These are phyloP conservation scores for Boletus subcaerulescens DNA, from an alignment of 768 basidiomycete genomes.

Conservation along the genomic window DNA sequence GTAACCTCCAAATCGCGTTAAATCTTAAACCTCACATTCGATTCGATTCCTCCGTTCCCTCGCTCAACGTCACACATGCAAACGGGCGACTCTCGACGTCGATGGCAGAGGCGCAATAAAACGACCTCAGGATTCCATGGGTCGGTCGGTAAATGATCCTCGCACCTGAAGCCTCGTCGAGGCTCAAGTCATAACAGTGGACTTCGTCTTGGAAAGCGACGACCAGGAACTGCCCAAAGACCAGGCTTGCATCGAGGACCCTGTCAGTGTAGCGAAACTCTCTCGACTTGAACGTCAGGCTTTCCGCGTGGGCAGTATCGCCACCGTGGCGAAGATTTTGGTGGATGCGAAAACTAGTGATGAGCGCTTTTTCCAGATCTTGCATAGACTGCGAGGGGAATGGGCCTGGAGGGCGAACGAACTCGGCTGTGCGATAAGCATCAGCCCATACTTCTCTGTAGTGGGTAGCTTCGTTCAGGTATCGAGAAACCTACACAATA, in stretches of 20 bases:
- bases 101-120: constrained; percentile 8
- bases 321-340: not conserved
- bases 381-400: constrained; percentile 6
- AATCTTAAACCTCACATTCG: not conserved
- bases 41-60: not conserved
- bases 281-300: not conserved
- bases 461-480: constrained; percentile 3
- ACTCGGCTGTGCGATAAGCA: constrained; percentile 6
- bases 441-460: constrained; percentile 14
- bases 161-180: not conserved
- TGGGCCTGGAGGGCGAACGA: too few relatives aligned
- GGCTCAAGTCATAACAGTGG: constrained; percentile 14
- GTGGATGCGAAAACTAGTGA: constrained; percentile 6
- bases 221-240: constrained; percentile 17
- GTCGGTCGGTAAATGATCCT: constrained; percentile 8
- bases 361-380: not conserved
- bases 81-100: constrained; percentile 14
- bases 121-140: not conserved
- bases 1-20: not conserved
- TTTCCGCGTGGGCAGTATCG: not conserved
- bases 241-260: not conserved
- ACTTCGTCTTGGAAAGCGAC: constrained; percentile 12
- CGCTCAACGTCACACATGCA: constrained; percentile 9
- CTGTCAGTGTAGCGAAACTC: constrained; percentile 5
- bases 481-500: constrained; percentile 9